phyloP scores from a whole-genome alignment of 2,329 filamentous ascomycete species.

The Chaetomiaceae sp. region DNA sequence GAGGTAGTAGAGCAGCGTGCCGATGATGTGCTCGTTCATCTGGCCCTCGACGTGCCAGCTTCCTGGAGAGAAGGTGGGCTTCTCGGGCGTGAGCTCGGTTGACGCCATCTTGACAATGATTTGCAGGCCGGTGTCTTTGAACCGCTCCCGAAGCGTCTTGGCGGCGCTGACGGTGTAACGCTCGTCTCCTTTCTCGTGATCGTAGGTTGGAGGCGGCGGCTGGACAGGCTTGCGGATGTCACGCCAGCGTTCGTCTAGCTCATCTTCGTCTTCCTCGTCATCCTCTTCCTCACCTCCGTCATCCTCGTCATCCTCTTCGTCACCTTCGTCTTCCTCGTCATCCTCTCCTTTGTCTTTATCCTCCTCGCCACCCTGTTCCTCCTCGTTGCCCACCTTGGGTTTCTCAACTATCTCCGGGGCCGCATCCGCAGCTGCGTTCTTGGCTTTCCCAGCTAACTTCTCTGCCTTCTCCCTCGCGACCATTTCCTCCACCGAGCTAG shows the following conservation, averaged over 20 bases:
- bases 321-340: not conserved
- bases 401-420: not conserved
- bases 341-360: not conserved
- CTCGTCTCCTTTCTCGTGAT: conserved; percentile 7
- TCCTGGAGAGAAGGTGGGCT: conserved; percentile 44
- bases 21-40: conserved; percentile 51
- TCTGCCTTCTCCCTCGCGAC: not conserved
- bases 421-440: not conserved
- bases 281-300: not conserved
- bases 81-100: conserved; percentile 53
- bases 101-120: conserved; percentile 59
- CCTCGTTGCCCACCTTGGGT: not conserved
- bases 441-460: not conserved
- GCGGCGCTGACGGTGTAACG: conserved; percentile 12
- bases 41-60: conserved; percentile 48
- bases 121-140: conserved; percentile 45
- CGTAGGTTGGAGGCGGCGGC: conserved; percentile 11
- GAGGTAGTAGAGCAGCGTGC: conserved; percentile 50
- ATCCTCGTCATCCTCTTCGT: not conserved
- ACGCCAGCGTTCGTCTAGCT: not conserved
- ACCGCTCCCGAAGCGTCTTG: conserved; percentile 21
- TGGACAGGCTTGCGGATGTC: conserved; percentile 15
- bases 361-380: not conserved
- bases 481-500: not conserved
- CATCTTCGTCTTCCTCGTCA: not conserved